These are phyloP conservation scores for Sclerotinia subarctica DNA, from an alignment of 2,329 filamentous ascomycete species.

Conservation along the genomic window DNA sequence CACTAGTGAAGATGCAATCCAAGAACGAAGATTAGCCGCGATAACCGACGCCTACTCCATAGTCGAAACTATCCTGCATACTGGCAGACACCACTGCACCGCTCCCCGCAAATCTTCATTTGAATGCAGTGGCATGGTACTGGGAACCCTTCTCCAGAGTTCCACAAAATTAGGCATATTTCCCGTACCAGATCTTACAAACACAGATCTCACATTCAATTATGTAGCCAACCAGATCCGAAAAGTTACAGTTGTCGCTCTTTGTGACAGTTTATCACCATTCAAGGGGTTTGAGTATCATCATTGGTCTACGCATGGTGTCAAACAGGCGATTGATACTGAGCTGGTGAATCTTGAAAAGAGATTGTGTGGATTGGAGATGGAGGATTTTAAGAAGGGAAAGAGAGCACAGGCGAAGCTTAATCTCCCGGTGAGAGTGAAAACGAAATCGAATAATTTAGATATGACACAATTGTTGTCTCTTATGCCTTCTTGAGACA, in stretches of 20 bases:
- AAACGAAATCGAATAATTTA: not conserved
- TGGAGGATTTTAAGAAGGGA: conserved; percentile 7
- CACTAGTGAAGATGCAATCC: conserved; percentile 9
- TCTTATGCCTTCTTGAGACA: not conserved
- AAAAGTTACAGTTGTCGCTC: conserved; percentile 9
- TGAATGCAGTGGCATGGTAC: conserved; percentile 13
- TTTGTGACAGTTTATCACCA: conserved; percentile 11
- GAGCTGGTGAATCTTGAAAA: not conserved
- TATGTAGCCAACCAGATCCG: not conserved
- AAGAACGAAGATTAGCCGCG: conserved; percentile 4
- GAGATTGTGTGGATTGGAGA: not conserved
- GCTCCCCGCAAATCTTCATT: not conserved
- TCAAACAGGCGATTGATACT: conserved; percentile 10
- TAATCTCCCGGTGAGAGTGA: not conserved
- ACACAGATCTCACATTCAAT: not conserved
- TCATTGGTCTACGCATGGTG: conserved; percentile 14
- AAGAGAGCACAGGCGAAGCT: not conserved
- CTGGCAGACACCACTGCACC: conserved; percentile 7
- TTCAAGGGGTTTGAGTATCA: not conserved
- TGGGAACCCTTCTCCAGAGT: conserved; percentile 8
- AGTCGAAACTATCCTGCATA: conserved; percentile 2
- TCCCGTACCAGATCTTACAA: conserved; percentile 6
- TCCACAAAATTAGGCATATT: conserved; percentile 14
- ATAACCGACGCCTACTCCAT: conserved; percentile 8
- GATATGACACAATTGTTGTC: not conserved